phyloP scores from a whole-genome alignment of 1,284 basidiomycete genomes.

The Malassezia obtusa region DNA sequence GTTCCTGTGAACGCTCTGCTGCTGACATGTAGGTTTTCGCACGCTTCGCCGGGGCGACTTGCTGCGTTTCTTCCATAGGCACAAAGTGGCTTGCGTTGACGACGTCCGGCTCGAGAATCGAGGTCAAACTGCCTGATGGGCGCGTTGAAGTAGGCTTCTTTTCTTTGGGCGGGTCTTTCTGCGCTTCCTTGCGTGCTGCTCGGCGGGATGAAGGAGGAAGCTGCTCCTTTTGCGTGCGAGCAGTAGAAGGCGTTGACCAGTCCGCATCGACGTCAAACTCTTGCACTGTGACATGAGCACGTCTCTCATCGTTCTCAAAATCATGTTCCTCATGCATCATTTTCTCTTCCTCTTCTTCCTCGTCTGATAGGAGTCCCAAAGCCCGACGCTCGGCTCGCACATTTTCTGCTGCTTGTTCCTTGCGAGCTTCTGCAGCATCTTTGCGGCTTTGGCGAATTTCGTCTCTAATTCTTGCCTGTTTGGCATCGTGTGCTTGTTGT shows the following conservation, averaged over 20 bases:
- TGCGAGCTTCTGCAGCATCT: slow-evolving; percentile 25
- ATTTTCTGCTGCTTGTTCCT: slow-evolving; percentile 37
- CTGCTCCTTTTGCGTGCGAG: not conserved
- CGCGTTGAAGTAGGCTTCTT: not conserved
- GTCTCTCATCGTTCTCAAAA: slow-evolving; percentile 13
- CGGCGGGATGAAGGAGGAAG: slow-evolving; percentile 7
- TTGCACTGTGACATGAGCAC: slow-evolving; percentile 15
- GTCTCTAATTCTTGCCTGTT: slow-evolving; percentile 28
- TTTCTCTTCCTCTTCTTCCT: slow-evolving; percentile 25
- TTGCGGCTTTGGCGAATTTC: slow-evolving; percentile 22
- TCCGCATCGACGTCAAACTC: slow-evolving; percentile 6
- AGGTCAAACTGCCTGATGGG: slow-evolving; percentile 12
- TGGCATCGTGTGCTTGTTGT: slow-evolving; percentile 30
- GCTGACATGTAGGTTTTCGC: slow-evolving; percentile 1
- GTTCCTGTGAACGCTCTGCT: slow-evolving; percentile 14
- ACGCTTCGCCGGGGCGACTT: not conserved
- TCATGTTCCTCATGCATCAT: slow-evolving; percentile 11
- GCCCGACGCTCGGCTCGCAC: slow-evolving; percentile 31
- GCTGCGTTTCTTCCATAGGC: not conserved
- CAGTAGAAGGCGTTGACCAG: not conserved
- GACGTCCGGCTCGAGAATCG: slow-evolving; percentile 15
- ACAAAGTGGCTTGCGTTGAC: not conserved
- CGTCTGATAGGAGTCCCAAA: slow-evolving; percentile 27
- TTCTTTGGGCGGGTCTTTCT: not conserved
- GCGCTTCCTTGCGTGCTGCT: not conserved